phyloP scores from a whole-genome alignment of 345 rosid species.

The Conringia planisiliqua region DNA sequence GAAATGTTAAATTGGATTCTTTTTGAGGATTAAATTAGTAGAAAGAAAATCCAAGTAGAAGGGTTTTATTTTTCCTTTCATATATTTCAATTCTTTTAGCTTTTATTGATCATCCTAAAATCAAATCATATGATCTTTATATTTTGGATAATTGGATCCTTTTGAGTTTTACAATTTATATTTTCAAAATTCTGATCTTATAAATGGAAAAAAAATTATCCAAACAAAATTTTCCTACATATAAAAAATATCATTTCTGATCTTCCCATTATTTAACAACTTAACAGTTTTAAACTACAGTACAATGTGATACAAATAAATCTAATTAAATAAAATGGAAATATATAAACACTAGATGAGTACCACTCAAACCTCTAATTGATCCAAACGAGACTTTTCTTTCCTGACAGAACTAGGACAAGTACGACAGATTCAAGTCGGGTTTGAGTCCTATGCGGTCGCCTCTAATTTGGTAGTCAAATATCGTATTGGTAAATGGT shows the following conservation, averaged over 20 bases:
- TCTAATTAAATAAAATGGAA: too few species aligned
- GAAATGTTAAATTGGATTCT: too few species aligned
- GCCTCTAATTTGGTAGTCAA: background rate
- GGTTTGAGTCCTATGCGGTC: background rate
- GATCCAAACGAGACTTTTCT: background rate
- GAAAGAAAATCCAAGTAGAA: background rate
- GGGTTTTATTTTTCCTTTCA: background rate
- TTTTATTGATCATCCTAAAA: too few species aligned
- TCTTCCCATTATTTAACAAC: background rate
- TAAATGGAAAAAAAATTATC: too few species aligned
- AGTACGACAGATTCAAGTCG: background rate
- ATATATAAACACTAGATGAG: too few species aligned
- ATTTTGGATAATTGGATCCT: background rate
- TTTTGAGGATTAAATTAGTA: background rate
- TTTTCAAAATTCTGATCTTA: background rate
- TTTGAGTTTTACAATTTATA: background rate
- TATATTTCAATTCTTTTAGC: too few species aligned
- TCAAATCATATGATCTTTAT: background rate
- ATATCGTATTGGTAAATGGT: background rate
- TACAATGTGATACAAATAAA: background rate
- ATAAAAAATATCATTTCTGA: background rate
- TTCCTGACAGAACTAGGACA: background rate
- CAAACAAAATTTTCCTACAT: background rate
- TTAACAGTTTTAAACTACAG: background rate
- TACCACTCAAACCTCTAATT: background rate